Evolutionary conservation across 192 early-diverging fungal genomes (phyloP).

Genomic region (Linnemannia exigua): DNA sequence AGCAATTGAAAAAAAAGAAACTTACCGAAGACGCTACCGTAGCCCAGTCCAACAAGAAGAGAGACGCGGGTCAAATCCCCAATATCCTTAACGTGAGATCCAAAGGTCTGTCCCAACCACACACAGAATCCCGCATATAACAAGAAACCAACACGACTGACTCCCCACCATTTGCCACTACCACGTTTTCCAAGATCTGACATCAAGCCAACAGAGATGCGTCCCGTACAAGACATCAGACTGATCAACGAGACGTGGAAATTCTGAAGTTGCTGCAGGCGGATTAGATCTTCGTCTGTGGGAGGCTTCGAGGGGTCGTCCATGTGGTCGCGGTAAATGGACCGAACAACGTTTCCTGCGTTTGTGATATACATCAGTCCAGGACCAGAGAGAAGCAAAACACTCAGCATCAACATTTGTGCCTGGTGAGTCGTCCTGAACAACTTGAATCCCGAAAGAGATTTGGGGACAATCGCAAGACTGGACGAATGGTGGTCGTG

Average conservation of each 20-base stretch:
- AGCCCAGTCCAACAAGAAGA: slow-evolving; percentile 49
- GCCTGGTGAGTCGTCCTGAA: slow-evolving; percentile 39
- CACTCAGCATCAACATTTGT: slow-evolving; percentile 27
- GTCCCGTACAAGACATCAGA: slow-evolving; percentile 59
- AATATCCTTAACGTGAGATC: slow-evolving; percentile 27
- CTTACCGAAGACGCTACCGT: slow-evolving; percentile 59
- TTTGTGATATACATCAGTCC: slow-evolving; percentile 62
- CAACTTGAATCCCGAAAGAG: slow-evolving; percentile 33
- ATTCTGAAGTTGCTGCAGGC: slow-evolving; percentile 52
- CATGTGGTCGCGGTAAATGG: slow-evolving; percentile 47
- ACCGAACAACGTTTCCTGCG: slow-evolving; percentile 58
- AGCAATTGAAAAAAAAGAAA: background rate
- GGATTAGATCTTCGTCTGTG: slow-evolving; percentile 25
- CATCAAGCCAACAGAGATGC: slow-evolving; percentile 53
- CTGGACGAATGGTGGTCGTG: background rate
- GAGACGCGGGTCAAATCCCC: slow-evolving; percentile 30
- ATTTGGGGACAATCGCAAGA: background rate
- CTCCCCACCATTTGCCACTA: slow-evolving; percentile 37
- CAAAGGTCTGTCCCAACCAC: slow-evolving; percentile 54
- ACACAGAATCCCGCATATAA: slow-evolving; percentile 49
- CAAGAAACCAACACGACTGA: slow-evolving; percentile 52
- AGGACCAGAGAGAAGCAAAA: slow-evolving; percentile 45
- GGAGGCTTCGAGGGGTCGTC: slow-evolving; percentile 46
- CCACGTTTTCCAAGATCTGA: slow-evolving; percentile 56
- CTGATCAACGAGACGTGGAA: slow-evolving; percentile 61